These are phyloP conservation scores for Aspergillus ibericus DNA, from an alignment of 2,329 filamentous ascomycete species.

Conservation along the genomic window DNA sequence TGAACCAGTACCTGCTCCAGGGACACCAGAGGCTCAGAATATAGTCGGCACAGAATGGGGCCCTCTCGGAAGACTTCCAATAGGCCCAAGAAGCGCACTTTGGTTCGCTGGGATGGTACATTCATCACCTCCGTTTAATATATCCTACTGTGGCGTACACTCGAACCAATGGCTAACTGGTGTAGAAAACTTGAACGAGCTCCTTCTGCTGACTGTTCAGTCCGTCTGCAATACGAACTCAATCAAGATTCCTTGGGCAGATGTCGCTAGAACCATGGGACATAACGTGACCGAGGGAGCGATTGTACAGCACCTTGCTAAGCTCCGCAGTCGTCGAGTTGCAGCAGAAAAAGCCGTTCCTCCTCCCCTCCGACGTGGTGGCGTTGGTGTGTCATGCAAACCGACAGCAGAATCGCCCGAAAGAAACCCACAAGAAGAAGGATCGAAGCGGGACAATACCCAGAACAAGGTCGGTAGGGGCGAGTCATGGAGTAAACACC, in stretches of 20 bases:
- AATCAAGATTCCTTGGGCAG: constrained; percentile 45
- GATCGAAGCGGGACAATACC: background rate
- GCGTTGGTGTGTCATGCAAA: constrained; percentile 18
- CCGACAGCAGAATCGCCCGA: background rate
- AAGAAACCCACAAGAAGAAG: background rate
- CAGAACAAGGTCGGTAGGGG: background rate
- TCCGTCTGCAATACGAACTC: constrained; percentile 39
- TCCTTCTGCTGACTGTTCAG: constrained; percentile 45
- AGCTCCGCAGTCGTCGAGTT: constrained; percentile 41
- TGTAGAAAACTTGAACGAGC: constrained; percentile 45
- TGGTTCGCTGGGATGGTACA: constrained; percentile 47
- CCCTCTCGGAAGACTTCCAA: constrained; percentile 16
- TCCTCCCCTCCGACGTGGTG: constrained; percentile 41
- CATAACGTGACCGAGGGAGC: constrained; percentile 44
- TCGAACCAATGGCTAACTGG: constrained; percentile 14
- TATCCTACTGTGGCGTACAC: background rate
- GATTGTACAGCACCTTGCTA: constrained; percentile 49
- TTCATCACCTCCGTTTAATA: background rate
- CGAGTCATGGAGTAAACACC: background rate
- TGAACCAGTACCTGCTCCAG: background rate
- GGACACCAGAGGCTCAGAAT: background rate
- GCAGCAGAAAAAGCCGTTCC: constrained; percentile 37
- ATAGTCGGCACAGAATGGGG: background rate
- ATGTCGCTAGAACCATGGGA: constrained; percentile 43
- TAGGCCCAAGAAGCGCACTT: constrained; percentile 34